Evolutionary conservation across 129 eudicot genomes (phyloP).

Genomic region (Calendula officinalis): DNA sequence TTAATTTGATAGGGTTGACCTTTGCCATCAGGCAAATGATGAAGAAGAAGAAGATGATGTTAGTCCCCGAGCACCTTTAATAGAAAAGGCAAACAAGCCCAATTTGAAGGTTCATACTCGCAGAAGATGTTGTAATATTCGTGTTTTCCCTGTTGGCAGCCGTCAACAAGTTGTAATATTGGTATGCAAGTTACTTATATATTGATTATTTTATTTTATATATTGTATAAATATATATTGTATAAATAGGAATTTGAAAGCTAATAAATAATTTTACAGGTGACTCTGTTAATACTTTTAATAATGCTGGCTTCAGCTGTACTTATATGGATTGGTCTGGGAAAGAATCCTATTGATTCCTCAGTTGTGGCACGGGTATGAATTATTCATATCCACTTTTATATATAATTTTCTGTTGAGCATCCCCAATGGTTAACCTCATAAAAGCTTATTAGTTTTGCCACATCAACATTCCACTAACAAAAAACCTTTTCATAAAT

Average conservation of each 20-base stretch:
- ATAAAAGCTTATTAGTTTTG: too few species aligned
- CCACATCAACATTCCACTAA: too few species aligned
- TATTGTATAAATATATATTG: too few species aligned
- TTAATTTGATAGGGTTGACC: slow-evolving; percentile 69
- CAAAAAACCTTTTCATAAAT: too few species aligned
- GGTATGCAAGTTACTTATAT: slow-evolving; percentile 38
- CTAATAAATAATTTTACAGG: slow-evolving; percentile 40
- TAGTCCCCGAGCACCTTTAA: slow-evolving; percentile 58
- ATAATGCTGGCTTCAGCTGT: slow-evolving; percentile 70
- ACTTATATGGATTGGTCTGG: slow-evolving; percentile 86
- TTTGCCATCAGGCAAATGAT: slow-evolving; percentile 90
- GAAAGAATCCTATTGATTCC: slow-evolving; percentile 72
- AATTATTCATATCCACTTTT: slow-evolving; percentile 9
- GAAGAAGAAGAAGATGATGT: slow-evolving; percentile 86
- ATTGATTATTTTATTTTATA: not conserved
- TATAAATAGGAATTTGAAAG: too few species aligned
- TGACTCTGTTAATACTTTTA: slow-evolving; percentile 55
- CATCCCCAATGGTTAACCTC: not conserved
- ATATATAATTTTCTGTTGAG: not conserved
- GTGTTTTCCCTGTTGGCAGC: slow-evolving; percentile 61
- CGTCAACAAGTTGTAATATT: slow-evolving; percentile 75
- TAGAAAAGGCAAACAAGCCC: slow-evolving; percentile 54
- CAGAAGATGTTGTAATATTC: slow-evolving; percentile 59
- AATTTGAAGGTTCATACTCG: slow-evolving; percentile 32
- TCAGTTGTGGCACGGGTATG: slow-evolving; percentile 80